A percentile compares a stretch with the other conserved stretches of the same genome.
These are phyloP conservation scores for Rostrohypoxylon terebratum DNA, from an alignment of 495 filamentous ascomycete genomes.

Conservation along the genomic window DNA sequence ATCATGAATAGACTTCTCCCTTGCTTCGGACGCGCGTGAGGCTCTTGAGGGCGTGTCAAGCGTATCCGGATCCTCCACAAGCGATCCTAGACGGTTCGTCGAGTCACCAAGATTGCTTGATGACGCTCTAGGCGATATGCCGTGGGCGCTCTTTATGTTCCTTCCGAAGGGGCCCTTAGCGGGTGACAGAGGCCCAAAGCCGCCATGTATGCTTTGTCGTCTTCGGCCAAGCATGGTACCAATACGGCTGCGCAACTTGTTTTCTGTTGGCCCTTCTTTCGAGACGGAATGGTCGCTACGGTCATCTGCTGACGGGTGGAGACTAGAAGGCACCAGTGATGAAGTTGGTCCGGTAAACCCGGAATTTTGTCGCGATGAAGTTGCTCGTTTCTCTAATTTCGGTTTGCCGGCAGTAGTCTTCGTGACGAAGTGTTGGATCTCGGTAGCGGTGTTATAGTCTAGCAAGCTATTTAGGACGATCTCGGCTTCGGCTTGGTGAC, in stretches of 20 bases:
- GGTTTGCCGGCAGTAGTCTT: slow-evolving; percentile 63
- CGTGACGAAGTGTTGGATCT: slow-evolving; percentile 86
- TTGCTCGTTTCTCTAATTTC: slow-evolving; percentile 58
- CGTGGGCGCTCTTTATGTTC: slow-evolving; percentile 62
- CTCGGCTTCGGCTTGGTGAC: slow-evolving; percentile 79
- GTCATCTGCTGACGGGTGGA: slow-evolving; percentile 60
- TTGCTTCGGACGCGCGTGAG: slow-evolving; percentile 47
- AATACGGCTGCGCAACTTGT: slow-evolving; percentile 71
- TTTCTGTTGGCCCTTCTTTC: slow-evolving; percentile 63
- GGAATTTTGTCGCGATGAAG: slow-evolving; percentile 55
- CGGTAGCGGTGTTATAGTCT: slow-evolving; percentile 86
- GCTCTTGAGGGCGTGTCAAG: slow-evolving; percentile 44
- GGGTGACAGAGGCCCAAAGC: slow-evolving; percentile 60
- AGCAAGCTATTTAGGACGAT: slow-evolving; percentile 85
- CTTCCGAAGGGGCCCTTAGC: slow-evolving; percentile 66
- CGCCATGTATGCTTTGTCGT: slow-evolving; percentile 67
- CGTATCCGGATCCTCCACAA: slow-evolving; percentile 61
- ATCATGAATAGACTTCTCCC: slow-evolving; percentile 55
- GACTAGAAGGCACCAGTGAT: slow-evolving; percentile 43
- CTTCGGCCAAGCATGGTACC: slow-evolving; percentile 83
- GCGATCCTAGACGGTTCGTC: slow-evolving; percentile 62
- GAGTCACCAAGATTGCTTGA: slow-evolving; percentile 67
- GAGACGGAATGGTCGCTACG: slow-evolving; percentile 71
- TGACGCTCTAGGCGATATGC: slow-evolving; percentile 63
- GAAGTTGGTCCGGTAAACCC: slow-evolving; percentile 50